Conservation (phyloP, 805 yeast species). For the Candida xyloterini region DNA sequence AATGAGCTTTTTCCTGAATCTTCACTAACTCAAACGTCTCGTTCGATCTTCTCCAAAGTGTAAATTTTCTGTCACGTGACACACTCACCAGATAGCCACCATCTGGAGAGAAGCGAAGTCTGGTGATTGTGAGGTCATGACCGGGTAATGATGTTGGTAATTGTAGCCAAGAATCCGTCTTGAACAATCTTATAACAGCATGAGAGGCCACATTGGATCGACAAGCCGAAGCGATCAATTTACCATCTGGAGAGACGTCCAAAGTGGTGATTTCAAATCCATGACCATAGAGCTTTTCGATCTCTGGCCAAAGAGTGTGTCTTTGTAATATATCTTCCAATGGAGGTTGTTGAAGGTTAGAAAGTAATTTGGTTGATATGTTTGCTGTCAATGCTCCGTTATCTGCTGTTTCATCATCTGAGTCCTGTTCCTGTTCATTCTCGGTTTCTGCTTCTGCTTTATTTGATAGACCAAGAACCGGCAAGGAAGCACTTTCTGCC, state of each 20-base stretch:
- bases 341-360: slow-evolving; percentile 59
- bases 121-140: slow-evolving; percentile 83
- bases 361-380: slow-evolving; percentile 46
- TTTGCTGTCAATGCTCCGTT: slow-evolving; percentile 35
- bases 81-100: slow-evolving; percentile 67
- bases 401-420: slow-evolving; percentile 41
- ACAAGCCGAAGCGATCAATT: slow-evolving; percentile 84
- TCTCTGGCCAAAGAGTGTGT: slow-evolving; percentile 91
- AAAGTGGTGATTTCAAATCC: slow-evolving; percentile 90
- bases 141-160: slow-evolving; percentile 61
- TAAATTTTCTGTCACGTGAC: slow-evolving; percentile 84
- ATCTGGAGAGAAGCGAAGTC: slow-evolving; percentile 71
- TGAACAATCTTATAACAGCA: slow-evolving; percentile 80
- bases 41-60: slow-evolving; percentile 58
- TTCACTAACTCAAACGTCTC: slow-evolving; percentile 27
- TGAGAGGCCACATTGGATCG: slow-evolving; percentile 79
- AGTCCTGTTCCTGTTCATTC: slow-evolving; percentile 37
- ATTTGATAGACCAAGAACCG: slow-evolving; percentile 90
- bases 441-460: slow-evolving; percentile 65
- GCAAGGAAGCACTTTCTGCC: slow-evolving; percentile 86
- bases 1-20: slow-evolving; percentile 68
- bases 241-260: slow-evolving; percentile 62
- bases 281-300: slow-evolving; percentile 93
- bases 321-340: slow-evolving; percentile 89
- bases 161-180: slow-evolving; percentile 53